Evolutionary conservation across 2,329 filamentous ascomycete species (phyloP), one percentile per base, ranked within the genome.

Genomic region (Calonectria crousiana): DNA sequence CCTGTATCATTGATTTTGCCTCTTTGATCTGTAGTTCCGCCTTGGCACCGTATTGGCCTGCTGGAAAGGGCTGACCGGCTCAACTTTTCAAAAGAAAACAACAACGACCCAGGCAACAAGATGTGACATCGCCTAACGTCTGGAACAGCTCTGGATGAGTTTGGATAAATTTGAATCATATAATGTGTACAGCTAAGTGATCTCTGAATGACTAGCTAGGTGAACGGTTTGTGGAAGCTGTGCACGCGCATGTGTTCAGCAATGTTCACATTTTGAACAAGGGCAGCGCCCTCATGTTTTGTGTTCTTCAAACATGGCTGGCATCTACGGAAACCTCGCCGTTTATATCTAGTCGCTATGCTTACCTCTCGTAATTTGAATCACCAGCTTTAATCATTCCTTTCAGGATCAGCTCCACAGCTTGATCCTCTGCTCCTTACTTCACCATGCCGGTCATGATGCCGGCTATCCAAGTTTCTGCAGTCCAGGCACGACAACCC

Each of bases 71-170:
- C 34, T 20, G 30, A 41, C 56, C 23, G 34, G 14, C 34, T 41
- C 23, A 62, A 41, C 38, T 65, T 65, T 69, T 65, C 60, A 65
- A 65, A 64, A 62, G 18, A 20, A 32, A 8, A 32, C 28, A 64
- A 62, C 8, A 34, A 34, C 52, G 3, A n/a, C 8, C 51, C 34
- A 32, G 11, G 30, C 8, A 6, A 34, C 30, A n/a, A 23, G 1
- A 47, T 11, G 44, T 23, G 44, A 47, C n/a, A 20, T 44, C 41
- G 18, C 16, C 41, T 18, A 6, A 20, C 18, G 41, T 23, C 3
- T 62, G 23, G n/a, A 58, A 34, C 53, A 41, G 28, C 56, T n/a
- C 18, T 28, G 11, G 56, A 38, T 20, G 16, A 41, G 41, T 23
- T 26, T 18, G 11, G 56, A 38, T 20, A 14, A 62, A 62, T 23